Evolutionary conservation across 2,329 filamentous ascomycete species (phyloP), one percentile per base, ranked within the genome.

Genomic region (Aspergillus awamori): DNA sequence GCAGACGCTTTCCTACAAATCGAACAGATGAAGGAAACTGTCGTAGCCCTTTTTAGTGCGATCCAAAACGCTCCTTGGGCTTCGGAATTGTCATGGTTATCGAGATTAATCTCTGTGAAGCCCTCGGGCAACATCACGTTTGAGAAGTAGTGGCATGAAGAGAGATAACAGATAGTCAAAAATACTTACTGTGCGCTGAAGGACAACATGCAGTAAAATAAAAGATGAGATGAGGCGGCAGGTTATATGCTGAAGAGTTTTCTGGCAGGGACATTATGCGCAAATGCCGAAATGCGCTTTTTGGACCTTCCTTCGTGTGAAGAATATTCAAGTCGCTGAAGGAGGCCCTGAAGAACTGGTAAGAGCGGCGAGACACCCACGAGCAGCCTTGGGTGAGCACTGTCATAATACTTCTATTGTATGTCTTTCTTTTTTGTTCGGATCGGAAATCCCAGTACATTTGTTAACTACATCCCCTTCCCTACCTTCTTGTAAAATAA

Each of bases 261-360:
- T 43, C 39, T 43, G 39, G 7, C 39, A 8, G 39, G 3, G 17
- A 43, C 17, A 43, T 22, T 5, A 7, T 43, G 17, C 8, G 17
- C 17, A 8, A 43, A 43, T 43, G 17, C 39, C 17, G 39, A 43
- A 43, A 43, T 43, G 17, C 39, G 39, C 17, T n/a, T 43, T 43
- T 43, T 43, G 2, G 39, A 22, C 17, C 39, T 43, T 43, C 17
- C 39, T 43, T 43, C 39, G 15, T 26, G n/a, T 48, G 39, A 11
- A 20, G 39, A 47, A 56, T 56, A 56, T 56, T 56, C 38, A 56
- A 26, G 53, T 30, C 36, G n/a, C 36, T 56, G 53, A 56, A 56
- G 48, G 48, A 41, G 52, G 52, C 52, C 52, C 36, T 30, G 36
- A 43, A 28, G 52, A 36, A 26, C 52, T 13, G 52, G 20, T 54